Percentiles rank a stretch among this genome's conserved stretches.
phyloP scores from a whole-genome alignment of 805 yeast species.

The Teunomyces atbi region DNA sequence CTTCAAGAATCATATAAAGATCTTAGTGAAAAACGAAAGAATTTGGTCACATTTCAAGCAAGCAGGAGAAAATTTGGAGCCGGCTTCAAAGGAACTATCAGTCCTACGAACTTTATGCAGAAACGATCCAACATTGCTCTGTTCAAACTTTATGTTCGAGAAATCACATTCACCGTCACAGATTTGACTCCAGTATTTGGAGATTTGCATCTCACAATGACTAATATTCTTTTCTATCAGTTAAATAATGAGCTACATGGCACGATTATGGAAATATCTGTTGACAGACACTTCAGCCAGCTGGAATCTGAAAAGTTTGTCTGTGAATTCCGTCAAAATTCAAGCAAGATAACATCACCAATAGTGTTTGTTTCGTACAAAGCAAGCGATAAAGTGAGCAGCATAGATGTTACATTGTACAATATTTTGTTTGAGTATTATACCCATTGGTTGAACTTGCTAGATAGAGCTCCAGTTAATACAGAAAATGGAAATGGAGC shows the following conservation, averaged over 20 bases:
- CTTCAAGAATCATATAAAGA: constrained; percentile 11
- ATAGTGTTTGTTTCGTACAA: constrained; percentile 21
- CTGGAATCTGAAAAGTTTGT: constrained; percentile 10
- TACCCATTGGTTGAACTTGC: constrained; percentile 53
- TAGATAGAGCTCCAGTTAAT: constrained; percentile 23
- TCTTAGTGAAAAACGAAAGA: not conserved
- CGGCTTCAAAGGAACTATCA: constrained; percentile 5
- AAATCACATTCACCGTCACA: constrained; percentile 15
- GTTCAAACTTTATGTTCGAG: constrained; percentile 25
- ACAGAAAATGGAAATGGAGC: not conserved
- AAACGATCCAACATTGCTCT: constrained; percentile 40
- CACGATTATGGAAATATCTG: constrained; percentile 14
- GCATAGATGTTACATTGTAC: constrained; percentile 43
- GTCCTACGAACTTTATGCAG: constrained; percentile 18
- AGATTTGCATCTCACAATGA: constrained; percentile 14
- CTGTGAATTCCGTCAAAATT: constrained; percentile 19
- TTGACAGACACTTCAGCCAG: constrained; percentile 12
- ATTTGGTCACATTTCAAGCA: not conserved
- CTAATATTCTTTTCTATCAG: constrained; percentile 17
- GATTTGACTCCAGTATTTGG: constrained; percentile 27
- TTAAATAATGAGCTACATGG: constrained; percentile 24
- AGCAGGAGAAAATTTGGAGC: constrained; percentile 16
- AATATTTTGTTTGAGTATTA: constrained; percentile 55
- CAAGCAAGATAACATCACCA: constrained; percentile 16
- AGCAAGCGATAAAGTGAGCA: constrained; percentile 27